Base-by-base conservation (phyloP, 129 eudicot species). In the Ambrosia trifida region DNA sequence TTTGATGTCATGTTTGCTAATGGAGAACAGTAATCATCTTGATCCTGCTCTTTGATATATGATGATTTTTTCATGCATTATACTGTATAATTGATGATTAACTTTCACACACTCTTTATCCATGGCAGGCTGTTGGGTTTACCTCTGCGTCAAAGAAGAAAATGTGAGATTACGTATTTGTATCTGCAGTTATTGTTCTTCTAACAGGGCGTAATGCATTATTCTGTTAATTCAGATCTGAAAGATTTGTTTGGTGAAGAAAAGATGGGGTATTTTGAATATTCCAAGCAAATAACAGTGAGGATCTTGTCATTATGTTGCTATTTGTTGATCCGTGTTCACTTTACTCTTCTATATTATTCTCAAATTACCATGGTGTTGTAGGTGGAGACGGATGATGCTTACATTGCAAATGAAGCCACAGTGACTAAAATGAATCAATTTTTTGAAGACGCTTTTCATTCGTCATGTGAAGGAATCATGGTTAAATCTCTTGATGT, bases 401-500 rank as follows among this genome's bases (percentile, higher is more conserved):
- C 96, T 73, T 72, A 73, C 65, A 72, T 65, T 78, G 71, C 80
- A 44, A 72, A 80, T 75, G 97, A 94, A 68, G 87, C 75, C 43
- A 86, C 89, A 47, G 30, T 85, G 83, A 75, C 79, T 49, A 90
- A 73, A 80, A 85, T 94, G 78, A 94, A 81, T 66, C 65, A 32
- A 24, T 94, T 94, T 72, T 89, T 94, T 52, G 89, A 88, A 35
- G 91, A 90, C 69, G 93, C 99, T 61, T 71, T 90, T 14, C 81
- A 60, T 70, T 82, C 94, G 44, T 94, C 96, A 8, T 94, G 99
- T 81, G 99, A 94, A 86, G 99, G 99, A 62, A 84, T 94, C 53
- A 94, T 94, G 97, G 94, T 88, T 72, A 94, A 94, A 81, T 80
- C 91, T 65, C 97, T 94, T 66, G 99, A 94, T 84, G 72, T 87